These are phyloP conservation scores for Atkinsonella hypoxylon DNA, from an alignment of 2,329 filamentous ascomycete genomes.

Conservation along the genomic window DNA sequence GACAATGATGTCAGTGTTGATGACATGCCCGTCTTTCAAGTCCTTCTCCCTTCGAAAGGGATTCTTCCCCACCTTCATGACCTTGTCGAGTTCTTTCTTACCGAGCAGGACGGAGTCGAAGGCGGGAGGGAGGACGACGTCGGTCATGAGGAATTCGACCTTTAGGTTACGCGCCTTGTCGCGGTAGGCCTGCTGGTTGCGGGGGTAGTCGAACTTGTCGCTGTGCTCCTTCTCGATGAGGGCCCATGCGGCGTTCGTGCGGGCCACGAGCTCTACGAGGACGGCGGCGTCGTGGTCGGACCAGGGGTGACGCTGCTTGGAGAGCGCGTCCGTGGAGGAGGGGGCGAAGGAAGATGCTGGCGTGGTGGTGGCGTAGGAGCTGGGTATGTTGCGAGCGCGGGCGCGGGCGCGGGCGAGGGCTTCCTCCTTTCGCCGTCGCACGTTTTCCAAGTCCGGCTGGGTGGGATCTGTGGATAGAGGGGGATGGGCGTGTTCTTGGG, in stretches of 20 bases:
- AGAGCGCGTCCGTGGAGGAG: neutral
- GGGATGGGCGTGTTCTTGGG: neutral
- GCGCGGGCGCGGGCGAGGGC: neutral
- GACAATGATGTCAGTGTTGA: conserved; percentile 21
- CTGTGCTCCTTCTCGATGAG: conserved; percentile 19
- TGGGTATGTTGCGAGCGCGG: neutral
- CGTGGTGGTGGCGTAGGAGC: neutral
- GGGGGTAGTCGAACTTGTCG: conserved; percentile 27
- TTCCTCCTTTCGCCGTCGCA: neutral
- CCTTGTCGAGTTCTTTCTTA: conserved; percentile 33
- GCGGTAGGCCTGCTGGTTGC: conserved; percentile 43
- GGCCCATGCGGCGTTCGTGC: conserved; percentile 17
- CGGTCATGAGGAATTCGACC: conserved; percentile 35
- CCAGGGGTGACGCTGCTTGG: conserved; percentile 27
- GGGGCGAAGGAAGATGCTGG: conserved; percentile 1
- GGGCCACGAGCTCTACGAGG: conserved; percentile 30
- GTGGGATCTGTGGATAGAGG: neutral
- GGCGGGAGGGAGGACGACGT: conserved; percentile 30
- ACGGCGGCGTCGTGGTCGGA: conserved; percentile 25
- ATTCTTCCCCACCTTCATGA: conserved; percentile 34
- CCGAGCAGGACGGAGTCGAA: conserved; percentile 40
- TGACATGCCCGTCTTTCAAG: conserved; percentile 26
- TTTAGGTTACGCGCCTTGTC: conserved; percentile 48
- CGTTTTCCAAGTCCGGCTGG: neutral
- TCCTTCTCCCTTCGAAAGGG: conserved; percentile 36